Evolutionary conservation across 1,284 basidiomycete species (phyloP).

Genomic region (Leccinum subrobustum): DNA sequence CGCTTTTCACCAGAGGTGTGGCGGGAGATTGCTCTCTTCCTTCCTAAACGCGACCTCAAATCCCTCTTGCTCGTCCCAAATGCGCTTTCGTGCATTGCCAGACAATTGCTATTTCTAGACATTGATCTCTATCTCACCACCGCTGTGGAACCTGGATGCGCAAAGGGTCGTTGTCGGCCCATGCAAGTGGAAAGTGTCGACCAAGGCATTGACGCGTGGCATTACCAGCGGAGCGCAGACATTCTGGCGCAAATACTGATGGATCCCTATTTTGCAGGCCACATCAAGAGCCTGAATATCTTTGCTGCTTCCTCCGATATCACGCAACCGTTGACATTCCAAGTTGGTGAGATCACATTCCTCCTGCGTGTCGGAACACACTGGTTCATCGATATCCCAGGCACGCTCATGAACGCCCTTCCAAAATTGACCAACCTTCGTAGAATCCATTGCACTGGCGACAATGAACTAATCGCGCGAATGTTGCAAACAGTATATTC

Average conservation of each 20-base stretch:
- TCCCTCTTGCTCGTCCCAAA: slow-evolving; percentile 63
- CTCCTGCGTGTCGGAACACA: no score
- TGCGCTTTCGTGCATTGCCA: slow-evolving; percentile 63
- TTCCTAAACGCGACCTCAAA: slow-evolving; percentile 64
- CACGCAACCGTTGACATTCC: slow-evolving; percentile 57
- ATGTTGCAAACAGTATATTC: slow-evolving; percentile 53
- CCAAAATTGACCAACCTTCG: slow-evolving; percentile 59
- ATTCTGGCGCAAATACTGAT: slow-evolving; percentile 66
- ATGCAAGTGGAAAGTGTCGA: slow-evolving; percentile 11
- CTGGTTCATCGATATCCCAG: no score
- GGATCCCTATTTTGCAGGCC: slow-evolving; percentile 55
- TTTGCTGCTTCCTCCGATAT: slow-evolving; percentile 50
- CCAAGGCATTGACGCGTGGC: slow-evolving; percentile 43
- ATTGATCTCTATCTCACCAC: slow-evolving; percentile 53
- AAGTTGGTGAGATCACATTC: slow-evolving; percentile 47
- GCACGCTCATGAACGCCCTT: slow-evolving; percentile 67
- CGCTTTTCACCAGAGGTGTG: slow-evolving; percentile 68
- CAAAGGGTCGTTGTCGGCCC: slow-evolving; percentile 22
- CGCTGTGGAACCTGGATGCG: slow-evolving; percentile 29
- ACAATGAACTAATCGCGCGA: slow-evolving; percentile 50
- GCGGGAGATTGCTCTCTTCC: slow-evolving; percentile 62
- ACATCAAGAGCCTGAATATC: slow-evolving; percentile 57
- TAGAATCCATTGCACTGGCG: slow-evolving; percentile 58
- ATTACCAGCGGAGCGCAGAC: slow-evolving; percentile 66
- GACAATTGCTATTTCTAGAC: slow-evolving; percentile 62